phyloP scores from a whole-genome alignment of 768 basidiomycete species.

The Phlebiopsis flavidoalba region DNA sequence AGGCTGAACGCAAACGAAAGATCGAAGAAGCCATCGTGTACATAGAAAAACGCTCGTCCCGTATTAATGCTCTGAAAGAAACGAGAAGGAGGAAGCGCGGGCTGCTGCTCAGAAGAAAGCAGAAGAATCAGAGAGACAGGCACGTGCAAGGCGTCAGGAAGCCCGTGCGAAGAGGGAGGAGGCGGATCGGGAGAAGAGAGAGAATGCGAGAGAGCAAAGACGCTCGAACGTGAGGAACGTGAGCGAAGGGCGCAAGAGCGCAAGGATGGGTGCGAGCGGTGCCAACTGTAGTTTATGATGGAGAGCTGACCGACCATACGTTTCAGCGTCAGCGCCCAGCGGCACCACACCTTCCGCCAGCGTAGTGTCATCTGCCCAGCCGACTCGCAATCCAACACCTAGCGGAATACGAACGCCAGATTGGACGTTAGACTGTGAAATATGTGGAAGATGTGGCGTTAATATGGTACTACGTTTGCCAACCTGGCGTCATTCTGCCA shows the following conservation, averaged over 20 bases:
- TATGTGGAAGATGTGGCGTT: conserved; percentile 67
- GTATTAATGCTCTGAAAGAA: conserved; percentile 80
- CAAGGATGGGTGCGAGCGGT: conserved; percentile 15
- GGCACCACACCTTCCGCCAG: not conserved
- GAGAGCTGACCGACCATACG: conserved; percentile 9
- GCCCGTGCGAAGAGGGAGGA: conserved; percentile 34
- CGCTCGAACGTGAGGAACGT: conserved; percentile 38
- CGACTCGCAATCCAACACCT: conserved; percentile 25
- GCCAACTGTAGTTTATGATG: not conserved
- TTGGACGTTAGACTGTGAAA: conserved; percentile 88
- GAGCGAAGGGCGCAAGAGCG: conserved; percentile 27
- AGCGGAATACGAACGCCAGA: conserved; percentile 54
- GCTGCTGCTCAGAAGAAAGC: conserved; percentile 51
- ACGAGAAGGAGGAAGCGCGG: conserved; percentile 72
- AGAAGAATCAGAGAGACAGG: conserved; percentile 65
- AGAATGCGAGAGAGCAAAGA: conserved; percentile 54
- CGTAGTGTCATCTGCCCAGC: conserved; percentile 13
- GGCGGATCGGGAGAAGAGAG: conserved; percentile 37
- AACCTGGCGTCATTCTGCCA: conserved; percentile 7
- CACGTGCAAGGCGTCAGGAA: conserved; percentile 50
- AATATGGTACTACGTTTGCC: conserved; percentile 54
- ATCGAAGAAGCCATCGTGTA: conserved; percentile 70
- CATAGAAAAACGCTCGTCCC: conserved; percentile 90
- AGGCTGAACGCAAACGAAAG: conserved; percentile 54
- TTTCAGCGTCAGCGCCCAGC: conserved; percentile 7